These are phyloP conservation scores for Pseudogymnoascus pannorum DNA, from an alignment of 2,329 filamentous ascomycete genomes.

Conservation along the genomic window DNA sequence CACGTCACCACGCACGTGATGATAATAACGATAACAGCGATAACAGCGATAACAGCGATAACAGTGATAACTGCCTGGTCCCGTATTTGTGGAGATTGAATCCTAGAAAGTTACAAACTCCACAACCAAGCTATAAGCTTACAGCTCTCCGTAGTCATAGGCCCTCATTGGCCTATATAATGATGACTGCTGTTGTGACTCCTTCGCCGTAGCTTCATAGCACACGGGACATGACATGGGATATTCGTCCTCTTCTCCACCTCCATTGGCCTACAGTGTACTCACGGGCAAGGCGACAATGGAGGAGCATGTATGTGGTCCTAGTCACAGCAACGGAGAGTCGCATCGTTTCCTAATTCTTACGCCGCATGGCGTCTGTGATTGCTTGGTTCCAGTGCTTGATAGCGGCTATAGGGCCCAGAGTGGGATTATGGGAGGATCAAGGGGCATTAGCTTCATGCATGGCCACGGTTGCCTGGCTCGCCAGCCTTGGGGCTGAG, in stretches of 20 bases:
- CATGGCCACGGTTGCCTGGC: conserved; percentile 3
- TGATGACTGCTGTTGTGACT: not conserved
- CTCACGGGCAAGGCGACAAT: not conserved
- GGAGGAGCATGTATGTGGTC: not conserved
- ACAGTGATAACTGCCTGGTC: too few species aligned
- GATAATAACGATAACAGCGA: too few species aligned
- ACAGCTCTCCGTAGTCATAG: not conserved
- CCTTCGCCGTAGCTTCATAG: not conserved
- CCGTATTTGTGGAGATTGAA: not conserved
- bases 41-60: too few species aligned
- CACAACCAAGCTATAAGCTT: not conserved
- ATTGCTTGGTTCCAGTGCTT: not conserved
- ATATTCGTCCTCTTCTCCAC: not conserved
- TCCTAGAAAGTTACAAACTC: not conserved
- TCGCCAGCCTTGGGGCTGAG: conserved; percentile 7
- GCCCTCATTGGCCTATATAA: not conserved
- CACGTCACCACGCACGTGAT: too few species aligned
- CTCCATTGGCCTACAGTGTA: not conserved
- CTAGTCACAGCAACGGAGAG: not conserved
- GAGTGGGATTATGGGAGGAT: not conserved
- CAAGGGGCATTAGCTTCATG: not conserved
- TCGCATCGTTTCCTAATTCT: not conserved
- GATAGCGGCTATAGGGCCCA: not conserved
- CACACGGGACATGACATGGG: not conserved
- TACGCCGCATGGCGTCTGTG: not conserved